These are phyloP conservation scores for Plasmodium berghei DNA, from an alignment of 169 alveolate species.

Conservation along the genomic window DNA sequence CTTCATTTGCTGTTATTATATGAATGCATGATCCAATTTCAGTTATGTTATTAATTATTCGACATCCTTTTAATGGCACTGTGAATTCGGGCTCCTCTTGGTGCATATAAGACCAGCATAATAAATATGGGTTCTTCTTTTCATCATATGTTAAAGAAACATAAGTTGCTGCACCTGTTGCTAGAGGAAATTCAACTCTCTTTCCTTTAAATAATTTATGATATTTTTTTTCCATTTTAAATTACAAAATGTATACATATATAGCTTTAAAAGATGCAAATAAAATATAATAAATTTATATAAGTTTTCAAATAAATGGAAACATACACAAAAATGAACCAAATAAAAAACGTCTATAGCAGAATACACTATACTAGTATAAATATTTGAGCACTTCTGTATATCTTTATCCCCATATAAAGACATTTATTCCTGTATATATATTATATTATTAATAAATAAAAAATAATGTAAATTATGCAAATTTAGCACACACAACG, in stretches of 20 bases:
- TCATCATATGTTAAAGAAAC: conserved; percentile 76
- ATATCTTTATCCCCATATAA: too few relatives aligned
- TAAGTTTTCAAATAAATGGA: too few relatives aligned
- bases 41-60: conserved; percentile 71
- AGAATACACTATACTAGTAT: too few relatives aligned
- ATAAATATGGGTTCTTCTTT: conserved; percentile 68
- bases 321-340: too few relatives aligned
- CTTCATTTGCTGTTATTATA: conserved; percentile 72
- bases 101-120: conserved; percentile 64
- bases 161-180: conserved; percentile 76
- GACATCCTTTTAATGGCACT: conserved; percentile 74
- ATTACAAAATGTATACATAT: neutral
- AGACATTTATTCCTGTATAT: too few relatives aligned
- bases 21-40: conserved; percentile 75
- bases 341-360: too few relatives aligned
- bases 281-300: too few relatives aligned
- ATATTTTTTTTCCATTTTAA: conserved; percentile 60
- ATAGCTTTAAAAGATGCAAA: neutral
- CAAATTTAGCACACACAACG: neutral
- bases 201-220: conserved; percentile 71
- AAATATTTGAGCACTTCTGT: too few relatives aligned
- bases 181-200: conserved; percentile 72
- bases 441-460: too few relatives aligned
- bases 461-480: too few relatives aligned
- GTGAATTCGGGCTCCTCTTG: conserved; percentile 74